These are phyloP conservation scores for Sporothrix mexicana DNA, from an alignment of 2,329 filamentous ascomycete species.

Conservation along the genomic window DNA sequence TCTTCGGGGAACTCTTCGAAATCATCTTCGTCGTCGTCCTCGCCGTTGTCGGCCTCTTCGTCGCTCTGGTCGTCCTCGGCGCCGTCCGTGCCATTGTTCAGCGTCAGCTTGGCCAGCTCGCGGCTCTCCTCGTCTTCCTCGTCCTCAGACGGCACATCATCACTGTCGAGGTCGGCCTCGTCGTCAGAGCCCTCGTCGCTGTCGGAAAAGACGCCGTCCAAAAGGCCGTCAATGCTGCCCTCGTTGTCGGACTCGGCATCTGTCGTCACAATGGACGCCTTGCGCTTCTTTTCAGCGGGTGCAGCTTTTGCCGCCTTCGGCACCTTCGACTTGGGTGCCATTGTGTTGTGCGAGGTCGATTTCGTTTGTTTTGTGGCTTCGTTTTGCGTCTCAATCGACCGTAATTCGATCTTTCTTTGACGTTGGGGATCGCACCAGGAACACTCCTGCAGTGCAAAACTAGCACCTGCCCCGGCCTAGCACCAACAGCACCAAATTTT, in stretches of 20 bases:
- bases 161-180: slow-evolving; percentile 51
- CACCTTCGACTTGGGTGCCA: slow-evolving; percentile 47
- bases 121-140: slow-evolving; percentile 51
- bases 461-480: slow-evolving; percentile 1
- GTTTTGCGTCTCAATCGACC: slow-evolving; percentile 15
- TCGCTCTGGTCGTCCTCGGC: slow-evolving; percentile 52
- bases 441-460: background rate
- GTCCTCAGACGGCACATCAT: slow-evolving; percentile 51
- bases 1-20: slow-evolving; percentile 9
- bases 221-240: slow-evolving; percentile 56
- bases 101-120: slow-evolving; percentile 47
- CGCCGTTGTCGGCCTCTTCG: slow-evolving; percentile 59
- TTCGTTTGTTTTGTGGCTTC: background rate
- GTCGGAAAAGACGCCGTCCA: slow-evolving; percentile 63
- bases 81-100: slow-evolving; percentile 41
- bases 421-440: background rate
- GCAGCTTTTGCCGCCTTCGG: slow-evolving; percentile 34
- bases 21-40: slow-evolving; percentile 42
- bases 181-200: slow-evolving; percentile 62
- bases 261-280: slow-evolving; percentile 62
- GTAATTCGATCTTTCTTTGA: slow-evolving; percentile 15
- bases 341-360: slow-evolving; percentile 39
- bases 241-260: slow-evolving; percentile 64
- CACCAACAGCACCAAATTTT: slow-evolving; percentile 29
- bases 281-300: slow-evolving; percentile 61